These are phyloP conservation scores for Populus davidiana DNA, from an alignment of 345 rosid species.

Conservation along the genomic window DNA sequence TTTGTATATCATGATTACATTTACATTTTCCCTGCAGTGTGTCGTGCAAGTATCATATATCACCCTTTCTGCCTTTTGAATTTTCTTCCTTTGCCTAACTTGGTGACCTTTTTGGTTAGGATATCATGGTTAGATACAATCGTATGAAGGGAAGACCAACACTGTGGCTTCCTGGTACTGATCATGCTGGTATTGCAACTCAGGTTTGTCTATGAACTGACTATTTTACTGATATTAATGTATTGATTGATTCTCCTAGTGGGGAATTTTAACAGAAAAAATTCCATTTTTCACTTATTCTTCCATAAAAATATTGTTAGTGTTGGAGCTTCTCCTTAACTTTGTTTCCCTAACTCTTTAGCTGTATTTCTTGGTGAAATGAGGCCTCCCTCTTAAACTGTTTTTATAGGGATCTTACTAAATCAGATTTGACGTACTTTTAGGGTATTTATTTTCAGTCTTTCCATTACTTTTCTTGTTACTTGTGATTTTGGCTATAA, in stretches of 20 bases:
- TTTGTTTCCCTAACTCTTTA: not conserved
- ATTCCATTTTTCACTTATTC: not conserved
- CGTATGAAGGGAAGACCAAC: slow-evolving; percentile 97
- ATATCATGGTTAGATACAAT: slow-evolving; percentile 83
- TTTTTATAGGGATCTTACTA: not conserved
- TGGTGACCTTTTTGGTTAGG: slow-evolving; percentile 40
- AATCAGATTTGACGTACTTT: not conserved
- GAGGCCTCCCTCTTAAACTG: not conserved
- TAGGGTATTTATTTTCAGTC: not conserved
- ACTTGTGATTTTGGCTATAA: slow-evolving; percentile 1
- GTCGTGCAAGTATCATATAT: not conserved
- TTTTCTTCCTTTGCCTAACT: slow-evolving; percentile 16
- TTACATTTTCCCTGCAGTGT: not conserved
- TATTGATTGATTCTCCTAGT: not conserved
- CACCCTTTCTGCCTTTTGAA: slow-evolving; percentile 2
- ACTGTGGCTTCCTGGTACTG: slow-evolving; percentile 97
- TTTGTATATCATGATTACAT: not conserved
- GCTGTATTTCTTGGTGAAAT: not conserved
- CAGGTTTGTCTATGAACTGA: slow-evolving; percentile 53
- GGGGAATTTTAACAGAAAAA: not conserved
- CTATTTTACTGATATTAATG: slow-evolving; percentile 9
- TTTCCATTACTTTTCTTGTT: slow-evolving; percentile 1
- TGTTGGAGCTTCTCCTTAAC: not conserved
- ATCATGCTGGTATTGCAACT: slow-evolving; percentile 98
- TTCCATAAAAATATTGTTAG: not conserved